Base-by-base conservation (phyloP, 352 stramenopile genomes). In the Pythium coloratum region DNA sequence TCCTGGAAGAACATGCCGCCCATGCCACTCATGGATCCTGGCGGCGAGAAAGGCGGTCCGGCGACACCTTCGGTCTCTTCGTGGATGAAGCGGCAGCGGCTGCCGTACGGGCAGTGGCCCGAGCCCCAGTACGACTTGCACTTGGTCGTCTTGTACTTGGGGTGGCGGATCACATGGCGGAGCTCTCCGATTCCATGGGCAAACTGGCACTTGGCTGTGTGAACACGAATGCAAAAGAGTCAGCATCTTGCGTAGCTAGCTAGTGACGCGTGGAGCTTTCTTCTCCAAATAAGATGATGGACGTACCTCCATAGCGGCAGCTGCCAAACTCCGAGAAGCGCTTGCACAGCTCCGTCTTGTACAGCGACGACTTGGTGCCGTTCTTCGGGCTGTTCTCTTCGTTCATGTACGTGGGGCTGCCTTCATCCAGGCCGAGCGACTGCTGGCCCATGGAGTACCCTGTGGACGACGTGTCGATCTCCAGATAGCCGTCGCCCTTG, bases 101-200 rank as follows among this genome's bases (percentile, higher is more conserved):
- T 88, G 47, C 89, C 89, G 74, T 96, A 96, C 14, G 81, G 87
- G 61, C 89, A 96, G 71, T 93, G 83, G 28, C 89, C 89, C 16
- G 89, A 95, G n/a, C 86, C 82, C 81, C 87, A 90, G 74, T 96
- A 96, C 38, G 86, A 93, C 81, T 96, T 96, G 84, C 88, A 96
- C 73, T 94, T 94, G 64, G 86, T 94, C n/a, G 88, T 95, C 78
- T 95, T 95, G 84, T 95, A 94, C 81, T 95, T 95, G 56, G 88
- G 88, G 67, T 95, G 88, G 66, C 88, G 88, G 58, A 92, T 76
- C n/a, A 95, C 86, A 50, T 92, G 84, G 57, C 88, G 85, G 10
- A 95, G 65, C 71, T 95, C 88, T 2, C 73, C 79, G 57, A 92
- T 76, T 33, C 88, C 88, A 57, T 95, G 88, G 28, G 88, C 88